Base-by-base conservation (phyloP, 257 asterid genomes). In the Solanum phureja region DNA sequence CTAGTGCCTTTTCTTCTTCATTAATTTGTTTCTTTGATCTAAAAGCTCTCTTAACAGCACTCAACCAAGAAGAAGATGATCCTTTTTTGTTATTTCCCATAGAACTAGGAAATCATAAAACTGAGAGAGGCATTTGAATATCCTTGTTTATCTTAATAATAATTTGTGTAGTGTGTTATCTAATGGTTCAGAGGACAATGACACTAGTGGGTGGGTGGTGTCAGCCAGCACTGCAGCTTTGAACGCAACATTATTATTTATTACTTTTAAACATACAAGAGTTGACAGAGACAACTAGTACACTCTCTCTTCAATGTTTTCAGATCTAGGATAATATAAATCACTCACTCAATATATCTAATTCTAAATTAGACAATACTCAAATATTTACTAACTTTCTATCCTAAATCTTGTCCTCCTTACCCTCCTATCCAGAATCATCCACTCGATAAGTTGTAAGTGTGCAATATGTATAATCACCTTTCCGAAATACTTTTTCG, bases 21-120 rank as follows among this genome's bases (percentile, higher is more conserved):
- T 89, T 86, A n/a, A 68, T 83, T 79, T 85, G 87, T 18, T 81
- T 90, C 11, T 84, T 91, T 34, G 93, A 90, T 88, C 93, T 90
- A 74, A 91, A 90, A 5, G 93, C 93, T 83, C 92, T 90, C 89
- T 91, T 91, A 52, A 91, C 93, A 34, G 93, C 93, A 60, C 90
- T 89, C 83, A 91, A 87, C 93, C 93, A 91, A 16, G 93, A 91
- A 42, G 90, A 74, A 35, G 52, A 35, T 35, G 83, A 83, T 87
- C 88, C 89, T 85, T 77, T 87, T 83, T 88, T 79, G 34, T 79
- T 79, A 79, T 79, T 90, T 31, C 91, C 93, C 93, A 91, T 89
- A 14, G 24, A 85, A 66, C 38, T 69, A 89, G 88, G 79, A 72
- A 73, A 34, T 73, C 12, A 73, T 72, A 3, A 56, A 56, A 56